Percentiles rank a stretch among this genome's conserved stretches.
phyloP scores from a whole-genome alignment of 495 filamentous ascomycete genomes.

The Glarea lozoyensis region DNA sequence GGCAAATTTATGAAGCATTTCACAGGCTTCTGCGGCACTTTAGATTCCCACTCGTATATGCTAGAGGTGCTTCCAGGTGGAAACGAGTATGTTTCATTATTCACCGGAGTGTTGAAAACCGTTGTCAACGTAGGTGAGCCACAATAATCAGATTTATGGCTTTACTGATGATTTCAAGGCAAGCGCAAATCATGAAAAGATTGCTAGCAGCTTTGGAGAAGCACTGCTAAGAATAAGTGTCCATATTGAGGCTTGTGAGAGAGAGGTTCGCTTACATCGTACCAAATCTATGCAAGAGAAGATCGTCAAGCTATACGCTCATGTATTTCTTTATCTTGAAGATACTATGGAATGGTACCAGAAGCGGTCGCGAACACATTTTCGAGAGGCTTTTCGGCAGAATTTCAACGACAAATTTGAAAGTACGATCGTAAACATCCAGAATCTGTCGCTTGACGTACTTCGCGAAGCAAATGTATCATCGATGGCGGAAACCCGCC shows the following conservation, averaged over 20 bases:
- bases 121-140: not conserved
- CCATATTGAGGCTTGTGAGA: not conserved
- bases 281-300: conserved; percentile 3
- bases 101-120: conserved; percentile 1
- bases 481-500: conserved; percentile 3
- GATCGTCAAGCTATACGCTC: not conserved
- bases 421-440: not conserved
- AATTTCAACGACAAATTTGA: conserved; percentile 3
- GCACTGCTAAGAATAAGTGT: conserved; percentile 1
- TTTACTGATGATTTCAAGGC: not conserved
- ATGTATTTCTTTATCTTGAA: not conserved
- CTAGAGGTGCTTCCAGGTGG: conserved; percentile 2
- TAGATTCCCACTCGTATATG: conserved; percentile 2
- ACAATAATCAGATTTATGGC: not conserved
- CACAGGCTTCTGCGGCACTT: not conserved
- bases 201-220: not conserved
- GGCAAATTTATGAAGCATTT: conserved; percentile 2
- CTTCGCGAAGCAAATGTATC: not conserved
- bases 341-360: conserved; percentile 3
- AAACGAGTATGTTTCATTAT: not conserved
- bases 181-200: not conserved
- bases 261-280: not conserved
- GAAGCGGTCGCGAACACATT: not conserved
- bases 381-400: not conserved
- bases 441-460: not conserved